Conservation (phyloP, 176 grass and related monocot species). For the Aegilops sharonensis region DNA sequence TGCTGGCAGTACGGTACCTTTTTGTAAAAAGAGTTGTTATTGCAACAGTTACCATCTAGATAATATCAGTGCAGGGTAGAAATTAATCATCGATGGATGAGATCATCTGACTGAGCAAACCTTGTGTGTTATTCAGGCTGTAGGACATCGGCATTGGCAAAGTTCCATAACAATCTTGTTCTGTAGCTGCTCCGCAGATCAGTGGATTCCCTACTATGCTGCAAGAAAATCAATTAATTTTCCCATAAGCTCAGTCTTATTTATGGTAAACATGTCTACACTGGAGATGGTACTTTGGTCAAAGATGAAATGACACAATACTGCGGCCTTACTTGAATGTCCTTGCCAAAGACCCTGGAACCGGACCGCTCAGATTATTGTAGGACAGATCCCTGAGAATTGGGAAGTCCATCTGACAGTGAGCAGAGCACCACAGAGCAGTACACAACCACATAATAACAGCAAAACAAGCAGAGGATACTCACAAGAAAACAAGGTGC, state of each 20-base stretch:
- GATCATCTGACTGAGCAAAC: slow-evolving; percentile 42
- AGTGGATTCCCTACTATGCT: slow-evolving; percentile 94
- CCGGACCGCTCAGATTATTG: slow-evolving; percentile 73
- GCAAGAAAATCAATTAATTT: slow-evolving; percentile 10
- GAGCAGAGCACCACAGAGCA: slow-evolving; percentile 15
- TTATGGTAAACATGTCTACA: not conserved
- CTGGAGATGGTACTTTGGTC: not conserved
- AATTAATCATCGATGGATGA: not conserved
- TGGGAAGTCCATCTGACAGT: slow-evolving; percentile 12
- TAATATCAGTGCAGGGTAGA: not conserved
- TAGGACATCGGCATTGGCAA: slow-evolving; percentile 78
- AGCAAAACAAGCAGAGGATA: slow-evolving; percentile 31
- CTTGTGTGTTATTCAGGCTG: slow-evolving; percentile 59
- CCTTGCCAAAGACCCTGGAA: slow-evolving; percentile 57
- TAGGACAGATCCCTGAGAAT: slow-evolving; percentile 79
- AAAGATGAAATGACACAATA: slow-evolving; percentile 20
- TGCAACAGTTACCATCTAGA: slow-evolving; percentile 9
- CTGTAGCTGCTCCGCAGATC: slow-evolving; percentile 55
- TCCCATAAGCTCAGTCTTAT: not conserved
- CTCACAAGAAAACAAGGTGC: slow-evolving; percentile 80
- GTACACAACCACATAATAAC: not conserved
- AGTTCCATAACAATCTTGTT: slow-evolving; percentile 69
- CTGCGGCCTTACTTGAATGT: slow-evolving; percentile 73
- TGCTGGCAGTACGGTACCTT: slow-evolving; percentile 35
- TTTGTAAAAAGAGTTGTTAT: slow-evolving; percentile 14